A percentile compares a stretch with the other conserved stretches of the same genome.
Conservation (phyloP, 768 basidiomycete genomes). For the Phylloporus rhodoxanthus region DNA sequence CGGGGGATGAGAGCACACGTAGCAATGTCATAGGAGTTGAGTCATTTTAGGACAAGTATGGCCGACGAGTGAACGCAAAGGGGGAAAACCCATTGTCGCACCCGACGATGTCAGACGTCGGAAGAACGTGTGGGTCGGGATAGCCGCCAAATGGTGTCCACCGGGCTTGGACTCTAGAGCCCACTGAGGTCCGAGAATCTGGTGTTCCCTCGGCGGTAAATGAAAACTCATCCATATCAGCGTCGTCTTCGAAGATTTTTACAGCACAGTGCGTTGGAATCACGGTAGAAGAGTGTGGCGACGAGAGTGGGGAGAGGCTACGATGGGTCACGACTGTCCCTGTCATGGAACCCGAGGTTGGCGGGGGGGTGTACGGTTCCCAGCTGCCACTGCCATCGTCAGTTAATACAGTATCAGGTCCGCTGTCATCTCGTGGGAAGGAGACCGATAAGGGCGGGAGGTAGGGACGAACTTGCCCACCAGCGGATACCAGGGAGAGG, state of each 20-base stretch:
- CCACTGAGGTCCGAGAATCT: conserved; percentile 12
- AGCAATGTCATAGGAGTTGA: not conserved
- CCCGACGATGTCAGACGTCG: conserved; percentile 29
- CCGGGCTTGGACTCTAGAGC: conserved; percentile 6
- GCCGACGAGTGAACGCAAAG: conserved; percentile 41
- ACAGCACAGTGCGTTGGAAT: conserved; percentile 39
- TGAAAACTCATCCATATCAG: conserved; percentile 48
- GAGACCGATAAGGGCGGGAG: conserved; percentile 41
- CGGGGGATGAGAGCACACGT: not conserved
- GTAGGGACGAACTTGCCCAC: conserved; percentile 39
- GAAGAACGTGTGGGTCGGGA: conserved; percentile 25
- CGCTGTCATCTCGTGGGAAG: conserved; percentile 44
- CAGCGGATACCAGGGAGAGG: conserved; percentile 31
- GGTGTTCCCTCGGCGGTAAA: conserved; percentile 32
- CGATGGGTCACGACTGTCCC: conserved; percentile 40
- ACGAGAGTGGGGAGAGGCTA: conserved; percentile 28
- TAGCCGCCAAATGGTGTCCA: conserved; percentile 33
- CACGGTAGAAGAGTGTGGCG: conserved; percentile 9
- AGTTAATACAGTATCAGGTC: conserved; percentile 45
- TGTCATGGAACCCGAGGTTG: conserved; percentile 47
- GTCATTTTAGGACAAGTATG: conserved; percentile 24
- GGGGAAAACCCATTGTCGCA: conserved; percentile 38
- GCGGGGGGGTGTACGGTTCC: conserved; percentile 59
- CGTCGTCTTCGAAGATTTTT: conserved; percentile 41
- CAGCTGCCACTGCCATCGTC: conserved; percentile 50